Percentiles rank a stretch among this genome's conserved stretches.
Evolutionary conservation across 192 early-diverging fungal genomes (phyloP).

Genomic region (Coemansia aciculifera): DNA sequence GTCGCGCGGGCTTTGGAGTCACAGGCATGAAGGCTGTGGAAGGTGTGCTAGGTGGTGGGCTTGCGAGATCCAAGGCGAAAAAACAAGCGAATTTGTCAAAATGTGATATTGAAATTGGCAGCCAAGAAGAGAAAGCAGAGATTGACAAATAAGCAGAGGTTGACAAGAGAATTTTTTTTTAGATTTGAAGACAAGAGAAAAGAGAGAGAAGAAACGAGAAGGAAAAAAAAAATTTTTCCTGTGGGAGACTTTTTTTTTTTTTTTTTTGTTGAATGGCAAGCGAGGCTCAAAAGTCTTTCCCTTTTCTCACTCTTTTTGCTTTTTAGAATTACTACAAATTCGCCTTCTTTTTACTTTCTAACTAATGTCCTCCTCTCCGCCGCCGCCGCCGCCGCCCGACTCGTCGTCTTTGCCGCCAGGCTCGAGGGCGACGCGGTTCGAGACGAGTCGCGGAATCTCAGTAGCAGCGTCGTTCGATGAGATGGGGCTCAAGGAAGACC

Average conservation of each 20-base stretch:
- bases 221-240: background rate
- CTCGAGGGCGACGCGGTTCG: conserved; percentile 24
- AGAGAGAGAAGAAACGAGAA: background rate
- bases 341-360: background rate
- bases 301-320: background rate
- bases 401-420: background rate
- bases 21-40: conserved; percentile 31
- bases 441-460: conserved; percentile 87
- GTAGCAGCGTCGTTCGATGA: conserved; percentile 86
- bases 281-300: background rate
- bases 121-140: background rate
- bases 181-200: background rate
- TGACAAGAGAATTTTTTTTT: too few relatives aligned
- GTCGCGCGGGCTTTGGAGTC: conserved; percentile 17
- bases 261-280: background rate
- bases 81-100: background rate
- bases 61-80: background rate
- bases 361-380: background rate
- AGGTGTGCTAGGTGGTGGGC: background rate
- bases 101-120: background rate
- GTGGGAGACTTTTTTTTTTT: background rate
- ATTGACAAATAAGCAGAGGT: too few relatives aligned
- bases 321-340: background rate
- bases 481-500: conserved; percentile 96
- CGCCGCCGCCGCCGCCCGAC: background rate